Conservation (phyloP, 2,329 filamentous ascomycete species). For the Colletotrichum sp. region DNA sequence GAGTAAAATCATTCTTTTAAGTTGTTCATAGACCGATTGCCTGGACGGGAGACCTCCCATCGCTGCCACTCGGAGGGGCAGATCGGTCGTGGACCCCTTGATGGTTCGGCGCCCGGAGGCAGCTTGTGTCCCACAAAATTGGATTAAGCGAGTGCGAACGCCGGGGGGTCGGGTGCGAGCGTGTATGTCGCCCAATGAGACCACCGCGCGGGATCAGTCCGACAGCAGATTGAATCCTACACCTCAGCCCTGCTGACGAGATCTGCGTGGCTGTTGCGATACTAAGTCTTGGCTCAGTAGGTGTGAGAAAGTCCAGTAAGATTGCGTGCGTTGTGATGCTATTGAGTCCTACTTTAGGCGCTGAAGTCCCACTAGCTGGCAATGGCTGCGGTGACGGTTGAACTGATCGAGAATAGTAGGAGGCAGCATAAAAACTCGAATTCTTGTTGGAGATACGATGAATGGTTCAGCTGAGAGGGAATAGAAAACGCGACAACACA, state of each 20-base stretch:
- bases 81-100: not conserved
- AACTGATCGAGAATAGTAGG: not conserved
- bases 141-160: not conserved
- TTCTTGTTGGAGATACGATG: not conserved
- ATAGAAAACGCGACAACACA: not conserved
- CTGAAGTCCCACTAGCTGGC: not conserved
- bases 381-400: not conserved
- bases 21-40: not conserved
- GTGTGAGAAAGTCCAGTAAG: not conserved
- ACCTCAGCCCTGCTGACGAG: not conserved
- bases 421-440: not conserved
- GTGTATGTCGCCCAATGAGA: not conserved
- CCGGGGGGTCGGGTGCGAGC: not conserved
- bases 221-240: not conserved
- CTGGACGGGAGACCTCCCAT: not conserved
- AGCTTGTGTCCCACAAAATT: not conserved
- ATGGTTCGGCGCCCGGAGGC: not conserved
- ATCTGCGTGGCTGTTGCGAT: not conserved
- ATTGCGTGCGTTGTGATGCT: not conserved
- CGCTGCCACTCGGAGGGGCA: not conserved
- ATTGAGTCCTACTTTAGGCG: not conserved
- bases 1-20: not conserved
- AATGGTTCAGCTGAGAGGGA: rapidly evolving
- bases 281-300: not conserved
- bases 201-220: not conserved